Evolutionary conservation across 495 filamentous ascomycete species (phyloP).

Genomic region (Parachaetomium inaequale): DNA sequence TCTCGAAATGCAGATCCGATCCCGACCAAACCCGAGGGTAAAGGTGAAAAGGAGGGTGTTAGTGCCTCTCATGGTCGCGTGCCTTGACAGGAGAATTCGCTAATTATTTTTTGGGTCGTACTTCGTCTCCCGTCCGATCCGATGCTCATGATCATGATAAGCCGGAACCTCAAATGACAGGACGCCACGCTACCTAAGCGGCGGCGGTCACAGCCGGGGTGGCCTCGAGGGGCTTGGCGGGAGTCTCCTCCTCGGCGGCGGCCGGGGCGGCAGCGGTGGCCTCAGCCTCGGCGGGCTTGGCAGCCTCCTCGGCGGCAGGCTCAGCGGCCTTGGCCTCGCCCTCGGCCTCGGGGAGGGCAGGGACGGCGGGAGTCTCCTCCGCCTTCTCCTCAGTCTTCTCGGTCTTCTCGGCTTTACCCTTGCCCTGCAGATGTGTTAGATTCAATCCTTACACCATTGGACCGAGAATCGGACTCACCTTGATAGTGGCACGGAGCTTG

Average conservation of each 20-base stretch:
- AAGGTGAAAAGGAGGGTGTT: conserved; percentile 28
- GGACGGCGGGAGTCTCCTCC: conserved; percentile 35
- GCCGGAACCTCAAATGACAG: conserved; percentile 6
- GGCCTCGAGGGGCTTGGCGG: conserved; percentile 36
- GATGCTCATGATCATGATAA: conserved; percentile 13
- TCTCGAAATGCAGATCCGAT: conserved; percentile 56
- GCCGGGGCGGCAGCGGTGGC: conserved; percentile 40
- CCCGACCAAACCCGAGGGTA: conserved; percentile 44
- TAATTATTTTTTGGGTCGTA: conserved; percentile 22
- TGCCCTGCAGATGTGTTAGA: conserved; percentile 24
- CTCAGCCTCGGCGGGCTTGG: conserved; percentile 39
- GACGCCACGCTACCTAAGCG: conserved; percentile 40
- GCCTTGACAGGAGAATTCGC: conserved; percentile 31
- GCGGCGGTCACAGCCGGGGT: conserved; percentile 46
- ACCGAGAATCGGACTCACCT: conserved; percentile 5
- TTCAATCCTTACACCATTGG: not conserved
- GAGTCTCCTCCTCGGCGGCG: conserved; percentile 36
- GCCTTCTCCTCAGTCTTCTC: conserved; percentile 45
- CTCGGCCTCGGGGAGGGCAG: conserved; percentile 33
- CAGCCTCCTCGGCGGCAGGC: conserved; percentile 45
- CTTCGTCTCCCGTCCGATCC: conserved; percentile 21
- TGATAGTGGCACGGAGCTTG: conserved; percentile 55
- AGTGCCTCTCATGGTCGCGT: conserved; percentile 21
- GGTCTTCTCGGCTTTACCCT: conserved; percentile 40
- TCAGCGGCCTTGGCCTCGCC: conserved; percentile 51